Conservation (phyloP, 1,284 basidiomycete genomes). For the Schizophyllum commune region DNA sequence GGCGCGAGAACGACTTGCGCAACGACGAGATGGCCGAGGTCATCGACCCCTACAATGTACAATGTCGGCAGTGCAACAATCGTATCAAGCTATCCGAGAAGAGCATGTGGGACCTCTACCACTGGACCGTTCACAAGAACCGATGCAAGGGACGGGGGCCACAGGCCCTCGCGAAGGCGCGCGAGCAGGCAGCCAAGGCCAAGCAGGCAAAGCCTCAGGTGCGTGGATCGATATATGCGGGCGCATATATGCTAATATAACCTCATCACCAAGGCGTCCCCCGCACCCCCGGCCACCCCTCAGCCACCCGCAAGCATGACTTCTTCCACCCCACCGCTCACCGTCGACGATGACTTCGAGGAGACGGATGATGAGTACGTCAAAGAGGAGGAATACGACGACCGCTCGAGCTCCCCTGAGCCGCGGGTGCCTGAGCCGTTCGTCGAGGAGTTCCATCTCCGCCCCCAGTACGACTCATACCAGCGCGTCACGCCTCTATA, state of each 20-base stretch:
- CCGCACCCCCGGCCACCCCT: background rate
- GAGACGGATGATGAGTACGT: background rate
- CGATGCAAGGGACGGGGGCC: slow-evolving; percentile 28
- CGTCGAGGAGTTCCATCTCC: background rate
- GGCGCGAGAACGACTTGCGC: slow-evolving; percentile 31
- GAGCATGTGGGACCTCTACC: slow-evolving; percentile 38
- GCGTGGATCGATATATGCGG: background rate
- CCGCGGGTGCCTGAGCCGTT: background rate
- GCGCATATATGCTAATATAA: background rate
- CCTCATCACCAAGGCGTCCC: background rate
- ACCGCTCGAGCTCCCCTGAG: background rate
- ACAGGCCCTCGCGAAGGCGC: background rate
- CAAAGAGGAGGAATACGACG: background rate
- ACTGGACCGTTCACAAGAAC: slow-evolving; percentile 42
- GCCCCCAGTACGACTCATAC: background rate
- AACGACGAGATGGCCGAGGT: slow-evolving; percentile 36
- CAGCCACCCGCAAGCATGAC: background rate
- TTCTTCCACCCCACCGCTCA: background rate
- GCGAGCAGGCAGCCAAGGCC: background rate
- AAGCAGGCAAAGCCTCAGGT: background rate
- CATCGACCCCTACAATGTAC: slow-evolving; percentile 30
- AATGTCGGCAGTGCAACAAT: slow-evolving; percentile 34
- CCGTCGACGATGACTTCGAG: background rate
- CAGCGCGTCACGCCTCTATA: background rate
- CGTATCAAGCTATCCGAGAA: slow-evolving; percentile 44